Base-by-base conservation (phyloP, 345 rosid genomes). In the Eucalyptus regnans region DNA sequence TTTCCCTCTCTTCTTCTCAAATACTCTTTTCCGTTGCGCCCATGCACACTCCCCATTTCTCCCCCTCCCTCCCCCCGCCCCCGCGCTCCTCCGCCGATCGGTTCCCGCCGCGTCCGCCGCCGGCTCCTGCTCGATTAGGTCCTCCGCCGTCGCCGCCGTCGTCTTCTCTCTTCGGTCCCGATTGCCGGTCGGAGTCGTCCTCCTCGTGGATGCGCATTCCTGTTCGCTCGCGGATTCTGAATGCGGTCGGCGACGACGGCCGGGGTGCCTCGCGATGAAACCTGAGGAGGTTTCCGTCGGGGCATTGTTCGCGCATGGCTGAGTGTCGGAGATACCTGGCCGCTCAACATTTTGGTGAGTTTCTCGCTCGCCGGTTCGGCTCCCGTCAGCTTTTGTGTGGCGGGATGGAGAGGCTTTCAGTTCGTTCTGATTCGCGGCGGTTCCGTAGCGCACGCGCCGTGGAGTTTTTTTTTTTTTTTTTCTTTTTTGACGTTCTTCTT, bases 321-420 rank as follows among this genome's bases (percentile, higher is more conserved):
- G 93, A 93, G 41, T 88, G 87, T 68, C 89, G 91, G 90, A 87
- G 91, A 91, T 89, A 90, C 84, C 48, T 90, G 41, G 91, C 92
- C n/a, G 86, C 88, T 91, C 92, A 88, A 68, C 90, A 90, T 88
- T 89, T 89, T 86, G 93, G 94, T 92, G 43, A 50, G 88, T 44
- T 31, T n/a, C 58, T 50, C 84, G 50, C 68, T 86, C 23, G 56
- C 62, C n/a, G 37, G n/a, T 87, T 71, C 84, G 48, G 27, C 41
- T 76, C 84, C 84, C 12, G 84, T 76, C 43, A 12, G 84, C 29
- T 41, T 41, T 20, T 76, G 48, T 76, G 84, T 13, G 31, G 48
- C 1, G 83, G 43, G 48, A 76, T 20, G 83, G 48, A 41, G 43
- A 11, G 84, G 84, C 15, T 41, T 76, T 11, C 13, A 76, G 84